phyloP scores from a whole-genome alignment of 108 stramenopile species.

The Fragilaria radians region DNA sequence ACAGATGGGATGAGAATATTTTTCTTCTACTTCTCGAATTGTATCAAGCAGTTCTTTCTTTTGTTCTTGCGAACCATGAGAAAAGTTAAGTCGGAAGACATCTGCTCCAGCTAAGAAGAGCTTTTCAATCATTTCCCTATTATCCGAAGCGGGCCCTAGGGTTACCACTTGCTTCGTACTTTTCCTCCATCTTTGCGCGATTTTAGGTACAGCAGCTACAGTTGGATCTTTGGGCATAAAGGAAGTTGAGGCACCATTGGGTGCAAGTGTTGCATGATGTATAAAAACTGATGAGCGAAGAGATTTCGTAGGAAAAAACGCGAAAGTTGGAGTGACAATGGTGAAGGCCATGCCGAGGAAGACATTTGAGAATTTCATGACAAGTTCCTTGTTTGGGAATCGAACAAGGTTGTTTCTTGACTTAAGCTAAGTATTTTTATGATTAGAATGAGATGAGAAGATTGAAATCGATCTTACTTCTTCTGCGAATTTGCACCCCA shows the following conservation, averaged over 20 bases:
- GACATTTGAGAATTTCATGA: neutral
- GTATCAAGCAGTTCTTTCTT: constrained; percentile 84
- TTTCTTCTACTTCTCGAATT: constrained; percentile 80
- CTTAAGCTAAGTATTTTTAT: neutral
- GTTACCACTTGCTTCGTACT: constrained; percentile 90
- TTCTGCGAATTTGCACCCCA: too few species aligned
- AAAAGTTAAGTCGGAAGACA: constrained; percentile 94
- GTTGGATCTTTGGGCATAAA: constrained; percentile 7
- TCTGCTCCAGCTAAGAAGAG: constrained; percentile 93
- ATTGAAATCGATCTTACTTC: too few species aligned
- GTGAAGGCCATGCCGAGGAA: neutral
- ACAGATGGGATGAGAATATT: constrained; percentile 92
- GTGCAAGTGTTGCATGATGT: neutral
- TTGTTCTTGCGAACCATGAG: constrained; percentile 92
- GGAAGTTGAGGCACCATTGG: constrained; percentile 3
- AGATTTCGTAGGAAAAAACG: neutral
- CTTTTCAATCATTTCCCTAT: constrained; percentile 88
- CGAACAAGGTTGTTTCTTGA: neutral
- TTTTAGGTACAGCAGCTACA: constrained; percentile 43
- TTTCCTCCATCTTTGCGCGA: constrained; percentile 78
- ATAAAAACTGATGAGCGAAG: neutral
- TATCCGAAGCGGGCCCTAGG: constrained; percentile 84
- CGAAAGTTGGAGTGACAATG: neutral
- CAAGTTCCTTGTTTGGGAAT: neutral
- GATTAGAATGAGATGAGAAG: neutral